Evolutionary conservation across 2,329 filamentous ascomycete genomes (phyloP).

Genomic region (Calonectria pteridis): DNA sequence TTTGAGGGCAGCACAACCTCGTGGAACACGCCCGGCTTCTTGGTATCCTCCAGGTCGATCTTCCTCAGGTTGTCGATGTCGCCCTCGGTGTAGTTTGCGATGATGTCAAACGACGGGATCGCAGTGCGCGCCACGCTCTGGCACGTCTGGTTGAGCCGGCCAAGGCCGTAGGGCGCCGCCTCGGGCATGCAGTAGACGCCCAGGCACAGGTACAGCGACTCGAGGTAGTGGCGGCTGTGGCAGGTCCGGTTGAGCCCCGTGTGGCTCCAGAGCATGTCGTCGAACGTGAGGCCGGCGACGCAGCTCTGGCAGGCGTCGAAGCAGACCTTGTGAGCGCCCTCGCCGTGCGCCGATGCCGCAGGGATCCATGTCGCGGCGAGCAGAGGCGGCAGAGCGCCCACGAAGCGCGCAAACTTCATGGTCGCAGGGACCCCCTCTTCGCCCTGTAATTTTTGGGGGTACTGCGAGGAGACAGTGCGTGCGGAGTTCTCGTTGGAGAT

Average conservation of each 20-base stretch:
- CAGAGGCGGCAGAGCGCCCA: background rate
- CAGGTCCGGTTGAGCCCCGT: constrained; percentile 43
- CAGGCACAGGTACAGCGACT: constrained; percentile 55
- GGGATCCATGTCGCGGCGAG: background rate
- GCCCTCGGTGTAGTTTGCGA: constrained; percentile 51
- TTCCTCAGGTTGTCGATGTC: constrained; percentile 48
- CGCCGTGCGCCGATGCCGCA: background rate
- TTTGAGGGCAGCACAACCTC: constrained; percentile 52
- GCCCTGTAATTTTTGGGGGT: background rate
- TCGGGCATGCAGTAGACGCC: constrained; percentile 49
- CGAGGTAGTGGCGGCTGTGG: constrained; percentile 43
- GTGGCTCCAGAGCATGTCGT: constrained; percentile 42
- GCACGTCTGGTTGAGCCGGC: constrained; percentile 53
- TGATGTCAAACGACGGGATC: constrained; percentile 51
- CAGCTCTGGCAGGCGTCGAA: constrained; percentile 49
- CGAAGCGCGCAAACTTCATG: background rate
- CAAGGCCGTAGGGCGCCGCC: constrained; percentile 40
- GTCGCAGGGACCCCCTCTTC: background rate
- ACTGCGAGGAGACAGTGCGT: background rate
- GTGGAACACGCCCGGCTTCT: constrained; percentile 23
- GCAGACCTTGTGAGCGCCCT: constrained; percentile 42
- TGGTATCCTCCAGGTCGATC: constrained; percentile 45
- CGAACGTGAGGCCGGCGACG: constrained; percentile 47
- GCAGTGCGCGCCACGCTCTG: constrained; percentile 30
- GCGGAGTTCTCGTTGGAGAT: background rate